Percentiles rank a stretch among this genome's conserved stretches.
Conservation (phyloP, 495 filamentous ascomycete genomes). For the Gamarada debralockiae region DNA sequence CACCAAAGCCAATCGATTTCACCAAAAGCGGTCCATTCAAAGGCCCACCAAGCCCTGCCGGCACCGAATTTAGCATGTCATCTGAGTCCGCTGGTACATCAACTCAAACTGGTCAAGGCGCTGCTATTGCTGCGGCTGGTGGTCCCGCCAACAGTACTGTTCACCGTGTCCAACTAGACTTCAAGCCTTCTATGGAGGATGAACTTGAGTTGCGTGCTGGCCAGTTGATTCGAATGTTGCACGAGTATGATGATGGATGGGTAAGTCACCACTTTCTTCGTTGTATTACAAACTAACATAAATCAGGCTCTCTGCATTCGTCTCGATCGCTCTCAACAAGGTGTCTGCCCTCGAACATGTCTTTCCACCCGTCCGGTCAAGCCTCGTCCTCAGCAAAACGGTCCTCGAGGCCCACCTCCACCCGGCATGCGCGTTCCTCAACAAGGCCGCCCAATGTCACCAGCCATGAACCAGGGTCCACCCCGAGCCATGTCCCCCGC, state of each 20-base stretch:
- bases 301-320: conserved; percentile 80
- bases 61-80: conserved; percentile 54
- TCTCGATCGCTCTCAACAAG: conserved; percentile 85
- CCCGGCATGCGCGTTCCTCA: conserved; percentile 35
- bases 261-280: conserved; percentile 47
- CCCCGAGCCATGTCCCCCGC: conserved; percentile 35
- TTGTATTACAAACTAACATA: conserved; percentile 33
- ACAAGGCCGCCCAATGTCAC: conserved; percentile 24
- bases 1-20: conserved; percentile 37
- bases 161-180: conserved; percentile 93
- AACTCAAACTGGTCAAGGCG: conserved; percentile 38
- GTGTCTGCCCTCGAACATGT: conserved; percentile 90
- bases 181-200: conserved; percentile 87
- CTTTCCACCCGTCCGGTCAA: conserved; percentile 90
- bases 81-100: conserved; percentile 45
- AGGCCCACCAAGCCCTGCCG: conserved; percentile 49
- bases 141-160: conserved; percentile 55
- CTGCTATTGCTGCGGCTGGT: conserved; percentile 51
- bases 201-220: conserved; percentile 78
- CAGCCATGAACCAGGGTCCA: conserved; percentile 16
- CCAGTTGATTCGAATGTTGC: conserved; percentile 79
- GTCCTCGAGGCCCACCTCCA: conserved; percentile 46
- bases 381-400: conserved; percentile 59
- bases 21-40: conserved; percentile 34
- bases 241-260: conserved; percentile 99